phyloP scores from a whole-genome alignment of 1,284 basidiomycete species.

The Schizopora paradoxa region DNA sequence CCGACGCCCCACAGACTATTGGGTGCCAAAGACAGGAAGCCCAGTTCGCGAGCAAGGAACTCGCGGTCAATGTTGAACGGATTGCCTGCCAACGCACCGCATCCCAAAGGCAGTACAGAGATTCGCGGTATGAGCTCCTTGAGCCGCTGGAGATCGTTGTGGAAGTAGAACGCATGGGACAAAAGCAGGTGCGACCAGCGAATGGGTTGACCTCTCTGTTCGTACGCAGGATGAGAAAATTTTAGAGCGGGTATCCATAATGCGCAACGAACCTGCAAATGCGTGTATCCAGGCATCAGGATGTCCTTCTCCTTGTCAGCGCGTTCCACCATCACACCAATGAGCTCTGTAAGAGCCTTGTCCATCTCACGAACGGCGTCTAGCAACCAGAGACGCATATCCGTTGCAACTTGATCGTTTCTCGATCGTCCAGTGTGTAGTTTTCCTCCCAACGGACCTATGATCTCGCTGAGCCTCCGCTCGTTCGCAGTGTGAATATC shows the following conservation, averaged over 20 bases:
- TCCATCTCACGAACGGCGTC: conserved; percentile 74
- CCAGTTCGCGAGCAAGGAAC: conserved; percentile 81
- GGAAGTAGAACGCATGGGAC: conserved; percentile 92
- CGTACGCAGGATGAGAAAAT: conserved; percentile 10
- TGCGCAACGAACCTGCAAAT: conserved; percentile 70
- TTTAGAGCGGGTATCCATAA: neutral
- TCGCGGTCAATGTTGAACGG: conserved; percentile 90
- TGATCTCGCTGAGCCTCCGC: conserved; percentile 87
- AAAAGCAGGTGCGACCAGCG: conserved; percentile 97
- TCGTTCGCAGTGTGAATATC: conserved; percentile 99
- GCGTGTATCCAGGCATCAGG: conserved; percentile 94
- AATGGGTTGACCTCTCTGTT: conserved; percentile 91
- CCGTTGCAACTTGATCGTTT: conserved; percentile 98
- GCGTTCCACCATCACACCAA: conserved; percentile 85
- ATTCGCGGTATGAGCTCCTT: conserved; percentile 82
- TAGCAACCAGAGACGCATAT: conserved; percentile 95
- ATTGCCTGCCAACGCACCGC: conserved; percentile 94
- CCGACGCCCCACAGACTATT: conserved; percentile 95
- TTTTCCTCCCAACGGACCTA: conserved; percentile 88
- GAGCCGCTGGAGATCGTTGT: conserved; percentile 83
- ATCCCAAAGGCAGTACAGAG: conserved; percentile 90
- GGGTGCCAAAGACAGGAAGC: conserved; percentile 80
- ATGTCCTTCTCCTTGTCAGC: conserved; percentile 90
- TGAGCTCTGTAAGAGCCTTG: conserved; percentile 69
- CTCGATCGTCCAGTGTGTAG: conserved; percentile 94